Evolutionary conservation across 1,139 yeast species (phyloP).

Genomic region (Pneumocystis carinii): DNA sequence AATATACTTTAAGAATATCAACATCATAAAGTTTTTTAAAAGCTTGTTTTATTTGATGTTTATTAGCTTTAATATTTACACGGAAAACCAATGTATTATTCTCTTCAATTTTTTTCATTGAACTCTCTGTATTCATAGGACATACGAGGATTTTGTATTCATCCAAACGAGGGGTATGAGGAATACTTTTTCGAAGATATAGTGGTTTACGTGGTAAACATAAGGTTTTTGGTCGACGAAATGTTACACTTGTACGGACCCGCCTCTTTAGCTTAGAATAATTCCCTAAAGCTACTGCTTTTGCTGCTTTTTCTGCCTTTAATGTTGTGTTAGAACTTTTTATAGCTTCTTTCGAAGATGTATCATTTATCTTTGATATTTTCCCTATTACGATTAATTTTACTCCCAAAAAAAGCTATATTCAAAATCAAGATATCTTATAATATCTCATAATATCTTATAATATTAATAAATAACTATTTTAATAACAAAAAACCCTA

Average conservation of each 20-base stretch:
- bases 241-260: slow-evolving; percentile 89
- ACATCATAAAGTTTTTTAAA: slow-evolving; percentile 97
- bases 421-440: too few relatives aligned
- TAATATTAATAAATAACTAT: too few relatives aligned
- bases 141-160: slow-evolving; percentile 87
- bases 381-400: too few relatives aligned
- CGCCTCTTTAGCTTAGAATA: slow-evolving; percentile 79
- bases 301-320: slow-evolving; percentile 96
- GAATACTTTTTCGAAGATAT: slow-evolving; percentile 90
- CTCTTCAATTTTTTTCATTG: slow-evolving; percentile 99
- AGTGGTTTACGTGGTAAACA: slow-evolving; percentile 86
- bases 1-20: slow-evolving; percentile 62
- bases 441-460: too few relatives aligned
- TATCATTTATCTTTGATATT: too few relatives aligned
- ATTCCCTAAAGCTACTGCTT: slow-evolving; percentile 97
- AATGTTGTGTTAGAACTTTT: slow-evolving; percentile 16
- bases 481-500: too few relatives aligned
- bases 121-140: slow-evolving; percentile 96
- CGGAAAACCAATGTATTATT: slow-evolving; percentile 98
- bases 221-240: slow-evolving; percentile 97
- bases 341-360: too few relatives aligned
- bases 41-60: slow-evolving; percentile 95
- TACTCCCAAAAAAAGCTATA: too few relatives aligned
- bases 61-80: slow-evolving; percentile 94
- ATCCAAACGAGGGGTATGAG: slow-evolving; percentile 95